Conservation (phyloP, 208 protist species). For the Angomonas desouzai region DNA sequence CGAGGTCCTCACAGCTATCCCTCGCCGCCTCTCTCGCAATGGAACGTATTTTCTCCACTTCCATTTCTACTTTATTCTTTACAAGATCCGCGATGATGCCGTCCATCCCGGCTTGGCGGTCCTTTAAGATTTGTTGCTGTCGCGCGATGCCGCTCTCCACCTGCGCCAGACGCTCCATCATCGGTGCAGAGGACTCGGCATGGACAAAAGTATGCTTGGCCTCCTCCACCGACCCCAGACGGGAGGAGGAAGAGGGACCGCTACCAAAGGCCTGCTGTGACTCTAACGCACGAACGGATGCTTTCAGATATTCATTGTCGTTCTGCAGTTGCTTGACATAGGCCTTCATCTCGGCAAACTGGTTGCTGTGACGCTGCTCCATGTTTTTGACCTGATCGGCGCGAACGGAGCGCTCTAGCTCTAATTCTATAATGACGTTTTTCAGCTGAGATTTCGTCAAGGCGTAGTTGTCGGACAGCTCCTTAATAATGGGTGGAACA, state of each 20-base stretch:
- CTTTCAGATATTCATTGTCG: constrained; percentile 55
- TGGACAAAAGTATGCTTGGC: constrained; percentile 8
- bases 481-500: constrained; percentile 11
- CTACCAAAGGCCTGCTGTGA: constrained; percentile 22
- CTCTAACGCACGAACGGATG: constrained; percentile 52
- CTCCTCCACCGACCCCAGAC: not conserved
- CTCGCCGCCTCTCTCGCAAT: constrained; percentile 68
- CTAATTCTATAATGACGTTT: constrained; percentile 52
- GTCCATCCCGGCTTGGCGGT: constrained; percentile 39
- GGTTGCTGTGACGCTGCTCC: constrained; percentile 24
- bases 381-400: constrained; percentile 52
- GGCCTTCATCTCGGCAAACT: constrained; percentile 50
- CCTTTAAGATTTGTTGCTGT: constrained; percentile 45
- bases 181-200: not conserved
- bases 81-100: constrained; percentile 45
- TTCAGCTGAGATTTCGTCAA: constrained; percentile 48
- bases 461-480: constrained; percentile 11
- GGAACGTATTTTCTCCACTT: constrained; percentile 66
- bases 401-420: constrained; percentile 69
- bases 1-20: constrained; percentile 52
- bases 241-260: not conserved
- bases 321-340: constrained; percentile 49
- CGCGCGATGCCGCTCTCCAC: constrained; percentile 40
- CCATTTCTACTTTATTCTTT: constrained; percentile 41
- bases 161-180: constrained; percentile 37